These are phyloP conservation scores for Epicoccum sorghinum DNA, from an alignment of 2,329 filamentous ascomycete genomes.

Conservation along the genomic window DNA sequence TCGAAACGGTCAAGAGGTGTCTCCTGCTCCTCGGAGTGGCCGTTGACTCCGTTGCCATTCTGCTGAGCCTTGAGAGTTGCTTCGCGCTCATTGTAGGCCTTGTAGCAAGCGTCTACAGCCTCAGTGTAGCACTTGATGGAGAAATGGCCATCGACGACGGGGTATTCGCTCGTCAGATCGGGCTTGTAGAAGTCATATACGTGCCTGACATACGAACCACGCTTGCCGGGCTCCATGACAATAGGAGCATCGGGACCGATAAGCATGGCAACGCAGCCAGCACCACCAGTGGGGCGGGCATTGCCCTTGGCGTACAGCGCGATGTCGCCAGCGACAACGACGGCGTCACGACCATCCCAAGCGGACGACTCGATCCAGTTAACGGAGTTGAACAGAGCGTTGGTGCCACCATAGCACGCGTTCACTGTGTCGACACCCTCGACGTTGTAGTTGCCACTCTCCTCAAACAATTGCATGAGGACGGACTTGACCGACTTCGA, in stretches of 20 bases:
- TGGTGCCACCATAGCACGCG: conserved; percentile 62
- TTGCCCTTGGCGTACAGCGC: conserved; percentile 62
- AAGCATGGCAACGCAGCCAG: conserved; percentile 61
- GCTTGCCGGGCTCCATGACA: conserved; percentile 57
- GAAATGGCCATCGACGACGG: conserved; percentile 60
- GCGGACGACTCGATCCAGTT: conserved; percentile 62
- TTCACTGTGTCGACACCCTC: conserved; percentile 62
- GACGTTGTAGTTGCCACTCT: conserved; percentile 60
- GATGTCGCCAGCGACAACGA: conserved; percentile 61
- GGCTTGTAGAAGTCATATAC: conserved; percentile 64
- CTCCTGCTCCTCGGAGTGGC: conserved; percentile 48
- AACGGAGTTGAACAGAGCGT: conserved; percentile 60
- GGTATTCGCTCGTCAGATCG: conserved; percentile 60
- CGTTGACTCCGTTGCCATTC: conserved; percentile 47
- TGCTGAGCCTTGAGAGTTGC: conserved; percentile 53
- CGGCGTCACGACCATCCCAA: conserved; percentile 60
- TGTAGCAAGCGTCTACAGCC: conserved; percentile 60
- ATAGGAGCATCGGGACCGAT: conserved; percentile 58
- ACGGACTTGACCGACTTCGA: conserved; percentile 62
- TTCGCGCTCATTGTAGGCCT: conserved; percentile 59
- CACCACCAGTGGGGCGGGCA: conserved; percentile 59
- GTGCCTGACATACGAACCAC: conserved; percentile 59
- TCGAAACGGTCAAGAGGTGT: conserved; percentile 60
- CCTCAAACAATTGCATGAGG: conserved; percentile 59
- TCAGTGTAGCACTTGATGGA: conserved; percentile 61